Base-by-base conservation (phyloP, 225 moss, liverwort and hornwort genomes). In the Marchantia paleacea region DNA sequence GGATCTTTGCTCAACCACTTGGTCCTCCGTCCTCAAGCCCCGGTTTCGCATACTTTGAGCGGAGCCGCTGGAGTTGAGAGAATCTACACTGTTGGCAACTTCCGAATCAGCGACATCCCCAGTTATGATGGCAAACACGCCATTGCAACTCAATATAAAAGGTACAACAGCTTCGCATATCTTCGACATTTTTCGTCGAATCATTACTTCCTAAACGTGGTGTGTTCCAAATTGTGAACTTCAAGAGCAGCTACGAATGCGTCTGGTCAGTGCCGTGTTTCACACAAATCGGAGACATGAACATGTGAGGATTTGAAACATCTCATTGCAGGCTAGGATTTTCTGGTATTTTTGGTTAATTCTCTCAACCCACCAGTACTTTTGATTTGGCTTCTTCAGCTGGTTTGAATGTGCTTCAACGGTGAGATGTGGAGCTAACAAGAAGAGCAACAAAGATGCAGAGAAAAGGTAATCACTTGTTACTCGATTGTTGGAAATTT, bases 101-200 rank as follows among this genome's bases (percentile, higher is more conserved):
- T 83, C 22, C 73, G 30, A 8, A 67, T 83, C 64, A 22, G 74
- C 31, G 83, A 83, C 50, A 75, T 83, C 50, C 83, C 83, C 15
- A 79, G 83, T 28, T 83, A 83, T 60, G 83, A 83, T 39, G 83
- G 75, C 52, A 79, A 79, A 29, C 83, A 83, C 65, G 67, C 83
- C 64, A 30, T 30, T 11, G 80, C 80, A 53, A 48, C 24, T 26
- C 67, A 63, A 13, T 58, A 39, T 52, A 80, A 52, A 73, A 28
- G 66, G 66, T 66, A 12, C n/a, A n/a, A n/a, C n/a, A n/a, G n/a
- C n/a, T n/a, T n/a, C n/a, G n/a, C n/a, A n/a, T n/a, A n/a, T n/a
- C n/a, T n/a, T n/a, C n/a, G n/a, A n/a, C n/a, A n/a, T n/a, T n/a
- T n/a, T n/a, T n/a, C n/a, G n/a, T n/a, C n/a, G n/a, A n/a, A n/a